Base-by-base conservation (phyloP, 306 rosid genomes). In the Glycine tomentella region DNA sequence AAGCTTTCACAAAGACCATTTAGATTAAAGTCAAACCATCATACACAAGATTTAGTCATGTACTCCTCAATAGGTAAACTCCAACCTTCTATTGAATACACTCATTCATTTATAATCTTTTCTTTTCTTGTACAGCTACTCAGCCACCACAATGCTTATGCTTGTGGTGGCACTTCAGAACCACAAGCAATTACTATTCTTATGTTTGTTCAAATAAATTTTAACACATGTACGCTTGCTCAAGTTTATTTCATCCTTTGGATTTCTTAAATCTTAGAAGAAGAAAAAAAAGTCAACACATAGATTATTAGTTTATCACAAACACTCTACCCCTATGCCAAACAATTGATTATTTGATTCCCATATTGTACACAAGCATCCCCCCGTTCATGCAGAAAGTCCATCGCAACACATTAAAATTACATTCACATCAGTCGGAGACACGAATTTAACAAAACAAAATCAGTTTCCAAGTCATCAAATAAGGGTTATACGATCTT, bases 11-110 rank as follows among this genome's bases (percentile, higher is more conserved):
- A 25, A 25, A 25, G 31, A 25, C 31, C 31, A 25, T 25, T 73
- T 7, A 81, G 56, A 64, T 63, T 14, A 63, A 73, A 15, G 36
- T 40, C 11, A 63, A 80, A 51, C 73, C 31, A 63, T 15, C 1
- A 2, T 7, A 64, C 11, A 58, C 20, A 1, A 78, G 9, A 72
- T 51, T 51, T 63, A 16, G 1, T 8, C 72, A 61, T 59, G 2
- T 34, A 59, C 70, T n/a, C 69, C 17, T 12, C 31, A 70, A 36
- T 16, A 14, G 53, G 42, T 69, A 57, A 46, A 38, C 10, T 71
- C 12, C 49, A 71, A 62, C 45, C n/a, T 16, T 16, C n/a, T 12
- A 17, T 11, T 51, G 3, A 42, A 67, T 20, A 40, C 15, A 44
- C 20, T 8, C 10, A 20, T 53, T 53, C 75, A 16, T 51, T 50